Evolutionary conservation across 2,329 filamentous ascomycete species (phyloP).

Genomic region (Emergomyces africanus): DNA sequence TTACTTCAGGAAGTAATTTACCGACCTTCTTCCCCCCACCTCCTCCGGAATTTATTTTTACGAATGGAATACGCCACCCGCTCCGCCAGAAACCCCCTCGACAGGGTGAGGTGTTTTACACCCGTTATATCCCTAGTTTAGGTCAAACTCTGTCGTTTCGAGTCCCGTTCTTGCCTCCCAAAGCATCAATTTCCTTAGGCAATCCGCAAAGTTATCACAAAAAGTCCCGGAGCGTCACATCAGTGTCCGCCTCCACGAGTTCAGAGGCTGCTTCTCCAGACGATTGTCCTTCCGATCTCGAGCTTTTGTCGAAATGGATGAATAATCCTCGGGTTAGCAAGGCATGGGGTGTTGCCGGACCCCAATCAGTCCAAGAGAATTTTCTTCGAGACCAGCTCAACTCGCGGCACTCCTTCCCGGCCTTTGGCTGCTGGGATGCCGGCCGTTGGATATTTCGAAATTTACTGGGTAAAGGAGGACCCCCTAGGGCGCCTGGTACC

Average conservation of each 20-base stretch:
- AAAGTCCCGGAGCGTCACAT: slow-evolving; percentile 7
- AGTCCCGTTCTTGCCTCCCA: slow-evolving; percentile 57
- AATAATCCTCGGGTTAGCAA: slow-evolving; percentile 66
- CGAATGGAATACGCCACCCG: slow-evolving; percentile 69
- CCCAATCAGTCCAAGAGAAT: slow-evolving; percentile 43
- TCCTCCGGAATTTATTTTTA: slow-evolving; percentile 68
- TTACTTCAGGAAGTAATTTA: slow-evolving; percentile 69
- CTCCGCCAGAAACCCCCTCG: slow-evolving; percentile 76
- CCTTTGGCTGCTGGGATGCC: slow-evolving; percentile 85
- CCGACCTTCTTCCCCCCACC: slow-evolving; percentile 84
- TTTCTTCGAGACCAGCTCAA: slow-evolving; percentile 57
- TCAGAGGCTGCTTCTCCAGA: neutral
- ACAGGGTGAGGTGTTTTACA: slow-evolving; percentile 86
- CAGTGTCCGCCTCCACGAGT: neutral
- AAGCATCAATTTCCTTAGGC: slow-evolving; percentile 22
- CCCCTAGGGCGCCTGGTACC: slow-evolving; percentile 55
- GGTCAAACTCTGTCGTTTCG: slow-evolving; percentile 82
- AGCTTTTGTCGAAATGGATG: slow-evolving; percentile 78
- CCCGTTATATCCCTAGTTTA: slow-evolving; percentile 68
- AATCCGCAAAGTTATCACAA: slow-evolving; percentile 16
- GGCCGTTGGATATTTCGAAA: slow-evolving; percentile 91
- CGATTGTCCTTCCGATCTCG: slow-evolving; percentile 43
- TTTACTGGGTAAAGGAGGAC: slow-evolving; percentile 98
- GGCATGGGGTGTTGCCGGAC: slow-evolving; percentile 67
- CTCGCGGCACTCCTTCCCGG: slow-evolving; percentile 69